These are phyloP conservation scores for Drechslera avenae DNA, from an alignment of 2,329 filamentous ascomycete genomes.

Conservation along the genomic window DNA sequence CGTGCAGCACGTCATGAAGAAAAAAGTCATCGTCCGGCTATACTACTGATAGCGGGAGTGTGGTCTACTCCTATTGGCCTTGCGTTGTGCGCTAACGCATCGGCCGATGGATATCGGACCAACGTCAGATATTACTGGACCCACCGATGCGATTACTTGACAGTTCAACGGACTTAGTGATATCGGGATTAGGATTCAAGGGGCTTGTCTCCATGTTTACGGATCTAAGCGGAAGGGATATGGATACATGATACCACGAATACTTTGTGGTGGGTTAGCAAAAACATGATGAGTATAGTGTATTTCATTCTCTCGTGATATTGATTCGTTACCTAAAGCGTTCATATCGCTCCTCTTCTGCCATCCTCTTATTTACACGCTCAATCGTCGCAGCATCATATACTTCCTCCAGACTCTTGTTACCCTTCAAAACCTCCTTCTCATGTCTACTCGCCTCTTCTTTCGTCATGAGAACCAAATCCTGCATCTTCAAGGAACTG, in stretches of 20 bases:
- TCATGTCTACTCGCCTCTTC: slow-evolving; percentile 84
- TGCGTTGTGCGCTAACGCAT: slow-evolving; percentile 2
- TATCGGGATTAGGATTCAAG: neutral
- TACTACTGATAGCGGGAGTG: slow-evolving; percentile 2
- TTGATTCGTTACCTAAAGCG: slow-evolving; percentile 51
- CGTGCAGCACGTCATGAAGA: slow-evolving; percentile 9
- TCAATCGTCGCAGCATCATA: slow-evolving; percentile 73
- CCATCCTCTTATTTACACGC: slow-evolving; percentile 68
- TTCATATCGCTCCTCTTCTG: slow-evolving; percentile 66
- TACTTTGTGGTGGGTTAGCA: neutral
- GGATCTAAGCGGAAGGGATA: neutral
- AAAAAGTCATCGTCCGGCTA: slow-evolving; percentile 1
- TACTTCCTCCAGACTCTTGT: slow-evolving; percentile 70
- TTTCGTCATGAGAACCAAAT: slow-evolving; percentile 90
- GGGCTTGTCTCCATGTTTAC: neutral
- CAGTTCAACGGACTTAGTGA: neutral
- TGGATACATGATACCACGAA: neutral
- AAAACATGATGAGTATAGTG: neutral
- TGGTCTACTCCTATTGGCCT: slow-evolving; percentile 9
- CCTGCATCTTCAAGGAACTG: slow-evolving; percentile 68
- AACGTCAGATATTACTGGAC: neutral
- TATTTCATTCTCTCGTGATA: neutral
- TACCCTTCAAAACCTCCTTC: slow-evolving; percentile 73
- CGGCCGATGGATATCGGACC: slow-evolving; percentile 6
- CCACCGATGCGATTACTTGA: slow-evolving; percentile 1